Base-by-base conservation (phyloP, 495 filamentous ascomycete species). In the Astrothelium subdiscretum region DNA sequence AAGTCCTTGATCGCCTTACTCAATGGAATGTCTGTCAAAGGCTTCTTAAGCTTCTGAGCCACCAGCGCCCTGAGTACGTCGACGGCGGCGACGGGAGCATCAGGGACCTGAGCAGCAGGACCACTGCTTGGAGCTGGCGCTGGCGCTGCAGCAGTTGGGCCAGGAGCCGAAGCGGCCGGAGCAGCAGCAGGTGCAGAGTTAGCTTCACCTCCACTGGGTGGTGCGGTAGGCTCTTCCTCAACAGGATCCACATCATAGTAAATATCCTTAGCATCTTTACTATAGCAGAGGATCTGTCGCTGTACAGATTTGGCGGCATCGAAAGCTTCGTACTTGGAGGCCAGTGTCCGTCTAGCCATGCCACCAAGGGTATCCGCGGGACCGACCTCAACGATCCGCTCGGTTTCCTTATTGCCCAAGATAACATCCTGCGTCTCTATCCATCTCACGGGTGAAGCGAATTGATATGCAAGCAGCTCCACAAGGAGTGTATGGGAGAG, bases 361-460 rank as follows among this genome's bases (percentile, higher is more conserved):
- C 88, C 92, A 70, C 94, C 92, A 31, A 99, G 81, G n/a, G 94
- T 99, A 74, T 99, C 94, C 65, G 92, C 91, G 10, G 94, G 94
- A 68, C 94, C 94, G 71, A 99, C 87, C 74, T 99, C 94, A 65
- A 99, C 94, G 66, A 99, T 92, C 66, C 95, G 86, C 80, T 99
- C 94, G 20, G 94, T 95, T 51, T 85, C 85, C 76, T 96, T 92
- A 73, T 97, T 92, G 48, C 85, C 91, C 44, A 99, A 88, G 68
- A 99, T 90, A 60, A 99, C 95, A 91, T 99, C 94, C 77, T 99
- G 94, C 8, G 94, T 97, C 77, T 97, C 94, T 75, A 99, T 99
- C 87, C 94, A 99, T 84, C 94, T 85, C 63, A 99, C 94, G 31
- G 94, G 94, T 26, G 91, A 96, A 68, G 94, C 94, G 75, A 99